Evolutionary conservation across 2,329 filamentous ascomycete genomes (phyloP), one percentile per base, ranked within the genome.

Genomic region (Coniella lustricola): DNA sequence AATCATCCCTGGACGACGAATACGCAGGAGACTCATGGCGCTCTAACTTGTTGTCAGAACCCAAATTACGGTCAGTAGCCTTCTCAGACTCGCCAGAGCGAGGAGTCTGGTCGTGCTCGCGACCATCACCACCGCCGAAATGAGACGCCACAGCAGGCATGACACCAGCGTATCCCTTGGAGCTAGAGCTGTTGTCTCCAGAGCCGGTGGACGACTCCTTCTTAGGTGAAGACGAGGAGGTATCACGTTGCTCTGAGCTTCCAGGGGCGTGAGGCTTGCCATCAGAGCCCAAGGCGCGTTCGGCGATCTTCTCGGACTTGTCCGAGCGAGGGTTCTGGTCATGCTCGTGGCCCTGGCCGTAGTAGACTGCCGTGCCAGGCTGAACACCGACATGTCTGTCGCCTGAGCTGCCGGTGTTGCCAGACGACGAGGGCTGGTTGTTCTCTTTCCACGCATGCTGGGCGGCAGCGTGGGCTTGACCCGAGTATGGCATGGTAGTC

Each of bases 1-100:
- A 13, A 1, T 20, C 37, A 7, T 46, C 20, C 5, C 25, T 31
- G 3, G 48, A 38, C 25, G 9, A 25, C 16, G 20, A 17, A 12
- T 48, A n/a, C n/a, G 25, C 25, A 29, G 25, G 10, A 10, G 25
- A 10, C n/a, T n/a, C n/a, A n/a, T n/a, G n/a, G n/a, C n/a, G n/a
- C n/a, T n/a, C n/a, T n/a, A n/a, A n/a, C 48, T 50, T 16, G 46
- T 48, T 12, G 51, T 49, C 55, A 49, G 46, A n/a, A 21, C n/a
- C n/a, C 4, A 48, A 5, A 1, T 44, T 40, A 2, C 49, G 45
- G 1, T 48, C 45, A 4, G 49, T 40, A 12, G 48, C 22, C 35
- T 44, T 33, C 17, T 48, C 35, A 3, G 49, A 44, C 31, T 40
- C 17, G 14, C 36, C 29, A 3, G 35, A 20, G 40, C 49, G 21